Base-by-base conservation (phyloP, 108 stramenopile species). In the Stephanodiscus triporus region DNA sequence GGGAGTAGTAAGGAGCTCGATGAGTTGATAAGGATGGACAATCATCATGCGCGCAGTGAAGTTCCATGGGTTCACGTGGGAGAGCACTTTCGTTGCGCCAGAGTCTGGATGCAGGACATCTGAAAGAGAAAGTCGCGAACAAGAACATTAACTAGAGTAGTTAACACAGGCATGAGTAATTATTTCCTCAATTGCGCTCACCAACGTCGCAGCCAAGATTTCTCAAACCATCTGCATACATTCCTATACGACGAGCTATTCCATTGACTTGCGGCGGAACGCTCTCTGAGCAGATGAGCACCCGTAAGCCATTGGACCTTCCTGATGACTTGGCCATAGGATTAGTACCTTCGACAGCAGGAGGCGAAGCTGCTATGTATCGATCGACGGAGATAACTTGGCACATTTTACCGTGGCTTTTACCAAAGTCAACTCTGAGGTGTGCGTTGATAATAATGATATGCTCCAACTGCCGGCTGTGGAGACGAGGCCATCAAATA, bases 221-320 rank as follows among this genome's bases (percentile, higher is more conserved):
- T 23, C 36, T 32, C 36, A 85, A 34, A 9, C 85, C 85, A 26
- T 83, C 70, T 17, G 62, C 54, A 26, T 85, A 85, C 63, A 83
- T 82, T 0, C 78, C 78, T 38, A 85, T 66, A 6, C 85, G 62
- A 34, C 85, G 60, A n/a, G 85, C 85, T 40, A 85, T 85, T 19
- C 85, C 85, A 58, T 85, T 85, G 50, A 85, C 85, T 77, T 85
- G 85, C 14, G 79, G 79, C n/a, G 75, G 70, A 4, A 80, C 79
- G 71, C 76, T 80, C 55, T 80, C 79, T 23, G 79, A 80, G 59
- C 68, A 70, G 32, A 79, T 32, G 23, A 79, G 61, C 11, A 79
- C 43, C 62, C 65, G 63, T 50, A 76, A 49, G 0, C 59, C 70
- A 27, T 29, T 9, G 11, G 56, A 57, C 32, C 36, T 42, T 20